Conservation (phyloP, 768 basidiomycete genomes). For the Tulasnella sp. region DNA sequence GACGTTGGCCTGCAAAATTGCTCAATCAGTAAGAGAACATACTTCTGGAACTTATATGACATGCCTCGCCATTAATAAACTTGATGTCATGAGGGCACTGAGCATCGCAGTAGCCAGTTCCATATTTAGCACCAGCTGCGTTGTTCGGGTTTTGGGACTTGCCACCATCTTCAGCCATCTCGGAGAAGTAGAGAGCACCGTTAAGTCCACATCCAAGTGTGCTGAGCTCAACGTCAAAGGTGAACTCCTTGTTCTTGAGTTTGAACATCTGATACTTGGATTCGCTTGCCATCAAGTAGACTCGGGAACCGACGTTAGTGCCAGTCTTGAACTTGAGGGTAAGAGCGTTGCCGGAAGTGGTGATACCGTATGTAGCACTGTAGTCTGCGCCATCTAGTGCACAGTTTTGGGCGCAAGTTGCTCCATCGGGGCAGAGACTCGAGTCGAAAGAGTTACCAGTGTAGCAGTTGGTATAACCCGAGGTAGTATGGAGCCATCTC, state of each 20-base stretch:
- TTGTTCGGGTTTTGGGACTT: constrained; percentile 34
- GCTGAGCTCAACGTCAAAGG: constrained; percentile 49
- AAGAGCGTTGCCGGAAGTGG: constrained; percentile 15
- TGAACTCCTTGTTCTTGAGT: constrained; percentile 43
- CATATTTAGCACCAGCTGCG: constrained; percentile 45
- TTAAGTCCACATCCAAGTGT: constrained; percentile 47
- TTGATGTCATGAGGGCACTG: constrained; percentile 48
- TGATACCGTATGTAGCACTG: constrained; percentile 13
- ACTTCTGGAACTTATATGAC: constrained; percentile 14
- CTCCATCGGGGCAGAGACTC: constrained; percentile 37
- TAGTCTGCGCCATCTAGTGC: constrained; percentile 25
- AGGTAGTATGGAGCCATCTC: constrained; percentile 26
- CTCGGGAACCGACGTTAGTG: constrained; percentile 17
- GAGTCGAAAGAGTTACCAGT: constrained; percentile 44
- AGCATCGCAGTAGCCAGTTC: constrained; percentile 52
- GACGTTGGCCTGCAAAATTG: constrained; percentile 34
- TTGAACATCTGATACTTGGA: constrained; percentile 38
- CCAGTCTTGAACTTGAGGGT: constrained; percentile 15
- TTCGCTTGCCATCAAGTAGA: constrained; percentile 39
- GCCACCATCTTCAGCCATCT: constrained; percentile 49
- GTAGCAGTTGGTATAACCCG: constrained; percentile 32
- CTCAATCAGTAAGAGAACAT: not conserved
- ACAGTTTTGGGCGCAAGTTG: constrained; percentile 34
- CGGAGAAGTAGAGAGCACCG: constrained; percentile 46
- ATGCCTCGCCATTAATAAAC: constrained; percentile 43